These are phyloP conservation scores for Areca catechu DNA, from an alignment of 176 grass and related monocot genomes.

Conservation along the genomic window DNA sequence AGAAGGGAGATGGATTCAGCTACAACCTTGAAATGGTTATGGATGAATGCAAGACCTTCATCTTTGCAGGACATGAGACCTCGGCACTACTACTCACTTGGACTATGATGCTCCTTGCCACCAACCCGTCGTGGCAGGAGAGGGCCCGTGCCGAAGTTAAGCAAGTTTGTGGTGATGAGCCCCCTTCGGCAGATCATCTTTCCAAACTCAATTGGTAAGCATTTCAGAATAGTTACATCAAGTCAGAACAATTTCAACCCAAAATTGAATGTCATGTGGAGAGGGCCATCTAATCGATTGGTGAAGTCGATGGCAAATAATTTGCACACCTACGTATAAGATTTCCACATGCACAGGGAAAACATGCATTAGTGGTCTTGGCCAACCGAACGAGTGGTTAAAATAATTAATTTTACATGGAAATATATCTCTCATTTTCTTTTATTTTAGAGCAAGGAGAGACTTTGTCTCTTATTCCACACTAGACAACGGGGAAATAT, in stretches of 20 bases:
- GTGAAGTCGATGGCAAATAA: no score
- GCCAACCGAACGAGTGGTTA: no score
- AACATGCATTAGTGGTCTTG: no score
- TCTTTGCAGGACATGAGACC: slow-evolving; percentile 91
- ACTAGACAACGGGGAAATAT: no score
- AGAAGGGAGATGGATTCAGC: slow-evolving; percentile 38
- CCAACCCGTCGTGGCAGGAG: slow-evolving; percentile 72
- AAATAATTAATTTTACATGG: no score
- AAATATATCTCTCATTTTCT: no score
- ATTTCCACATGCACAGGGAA: no score
- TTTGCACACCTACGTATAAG: no score
- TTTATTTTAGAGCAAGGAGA: no score
- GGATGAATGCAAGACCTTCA: slow-evolving; percentile 98
- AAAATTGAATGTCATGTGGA: not conserved
- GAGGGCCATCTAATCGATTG: not conserved
- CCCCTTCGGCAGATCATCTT: slow-evolving; percentile 54
- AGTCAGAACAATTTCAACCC: not conserved
- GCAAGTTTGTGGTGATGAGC: slow-evolving; percentile 44
- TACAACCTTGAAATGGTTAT: slow-evolving; percentile 69
- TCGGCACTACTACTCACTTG: slow-evolving; percentile 82
- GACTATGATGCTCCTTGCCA: slow-evolving; percentile 82
- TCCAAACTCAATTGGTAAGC: slow-evolving; percentile 72
- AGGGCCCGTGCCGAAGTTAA: slow-evolving; percentile 59
- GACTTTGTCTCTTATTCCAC: no score
- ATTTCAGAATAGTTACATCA: not conserved